Base-by-base conservation (phyloP, 2,329 filamentous ascomycete species). In the Davidsoniella eucalypti region DNA sequence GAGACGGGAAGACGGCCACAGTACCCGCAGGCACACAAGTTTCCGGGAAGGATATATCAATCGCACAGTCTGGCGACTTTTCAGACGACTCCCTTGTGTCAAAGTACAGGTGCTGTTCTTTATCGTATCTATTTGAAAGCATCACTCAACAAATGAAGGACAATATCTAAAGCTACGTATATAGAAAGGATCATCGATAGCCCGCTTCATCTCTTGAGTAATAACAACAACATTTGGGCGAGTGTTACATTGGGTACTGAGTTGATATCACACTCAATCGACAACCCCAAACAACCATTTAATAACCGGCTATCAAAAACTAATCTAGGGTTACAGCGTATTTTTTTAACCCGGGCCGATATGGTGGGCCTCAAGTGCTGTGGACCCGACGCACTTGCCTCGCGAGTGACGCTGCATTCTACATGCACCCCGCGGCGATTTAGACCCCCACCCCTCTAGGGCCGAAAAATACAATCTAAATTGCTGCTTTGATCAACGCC, bases 61-160 rank as follows among this genome's bases (percentile, higher is more conserved):
- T 26, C 2, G 23, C 36, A 2, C 38, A 50, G 14, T 55, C 56
- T 44, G 51, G 47, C 52, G 17, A 57, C 52, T 39, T 51, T 25
- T 40, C 50, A 54, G 17, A 45, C 5, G 67, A 62, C 16, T 58
- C 69, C 9, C 62, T 90, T 57, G 79, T 82, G 37, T 73, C 82
- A 49, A 87, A 87, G 63, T 90, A 90, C 62, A 70, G 70, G 56
- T 68, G 71, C 54, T 90, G 84, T 62, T 85, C 81, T 36, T 65
- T 90, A 37, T 76, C 69, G 54, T 76, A 78, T 46, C 67, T 88
- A 7, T 88, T 90, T 60, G 68, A 72, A 57, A 69, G 65, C 5
- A 82, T 90, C 56, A 76, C 78, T 7, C 65, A 67, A 55, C 69
- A 55, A 59, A 60, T 58, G 58, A 61, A 55, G 56, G 61, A 57